Conservation (phyloP, 352 stramenopile species). For the Pythium grandisporangium region DNA sequence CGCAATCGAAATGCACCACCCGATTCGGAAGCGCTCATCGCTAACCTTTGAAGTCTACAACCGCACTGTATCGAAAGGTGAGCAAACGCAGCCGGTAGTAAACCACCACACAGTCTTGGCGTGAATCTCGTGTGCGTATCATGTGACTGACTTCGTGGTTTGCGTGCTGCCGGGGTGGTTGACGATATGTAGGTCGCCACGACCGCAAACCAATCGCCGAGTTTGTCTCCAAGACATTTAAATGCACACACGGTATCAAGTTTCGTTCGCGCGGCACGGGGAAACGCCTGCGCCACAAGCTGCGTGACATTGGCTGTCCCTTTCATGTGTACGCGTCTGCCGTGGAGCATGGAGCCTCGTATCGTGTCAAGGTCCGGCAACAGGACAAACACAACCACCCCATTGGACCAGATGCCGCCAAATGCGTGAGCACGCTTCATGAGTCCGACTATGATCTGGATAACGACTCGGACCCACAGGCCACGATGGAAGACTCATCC, state of each 20-base stretch:
- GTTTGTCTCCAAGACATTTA: slow-evolving; percentile 77
- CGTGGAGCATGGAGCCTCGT: slow-evolving; percentile 46
- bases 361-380: slow-evolving; percentile 61
- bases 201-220: slow-evolving; percentile 67
- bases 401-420: slow-evolving; percentile 57
- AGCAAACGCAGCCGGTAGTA: not conserved
- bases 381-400: slow-evolving; percentile 74
- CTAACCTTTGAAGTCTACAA: slow-evolving; percentile 84
- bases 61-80: slow-evolving; percentile 73
- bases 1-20: slow-evolving; percentile 56
- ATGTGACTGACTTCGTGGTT: not conserved
- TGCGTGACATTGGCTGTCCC: slow-evolving; percentile 62
- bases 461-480: slow-evolving; percentile 6
- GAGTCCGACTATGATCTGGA: slow-evolving; percentile 55
- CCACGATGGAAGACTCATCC: not conserved
- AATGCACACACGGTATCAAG: slow-evolving; percentile 80
- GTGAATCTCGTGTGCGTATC: not conserved
- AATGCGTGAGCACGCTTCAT: slow-evolving; percentile 35
- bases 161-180: not conserved
- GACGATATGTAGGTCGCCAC: slow-evolving; percentile 26
- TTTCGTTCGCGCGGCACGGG: slow-evolving; percentile 64
- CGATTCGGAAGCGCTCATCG: slow-evolving; percentile 76
- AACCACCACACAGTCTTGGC: no score
- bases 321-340: slow-evolving; percentile 76
- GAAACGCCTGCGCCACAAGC: slow-evolving; percentile 56